Conservation (phyloP, 2,329 filamentous ascomycete species). For the Epichloe sylvatica region DNA sequence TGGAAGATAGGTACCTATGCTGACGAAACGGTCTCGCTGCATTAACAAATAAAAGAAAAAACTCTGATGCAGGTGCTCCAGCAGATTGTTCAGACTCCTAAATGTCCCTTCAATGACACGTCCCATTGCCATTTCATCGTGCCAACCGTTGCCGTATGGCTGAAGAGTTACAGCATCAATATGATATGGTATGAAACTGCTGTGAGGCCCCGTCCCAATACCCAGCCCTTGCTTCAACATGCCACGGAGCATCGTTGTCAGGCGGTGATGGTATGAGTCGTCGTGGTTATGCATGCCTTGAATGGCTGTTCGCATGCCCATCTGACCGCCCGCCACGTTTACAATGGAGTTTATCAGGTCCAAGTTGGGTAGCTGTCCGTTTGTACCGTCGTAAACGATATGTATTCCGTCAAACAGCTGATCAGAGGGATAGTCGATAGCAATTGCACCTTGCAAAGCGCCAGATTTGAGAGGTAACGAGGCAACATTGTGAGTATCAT, state of each 20-base stretch:
- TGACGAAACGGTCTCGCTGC: slow-evolving; percentile 84
- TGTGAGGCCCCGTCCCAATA: slow-evolving; percentile 80
- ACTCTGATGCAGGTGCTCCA: slow-evolving; percentile 94
- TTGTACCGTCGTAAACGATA: slow-evolving; percentile 87
- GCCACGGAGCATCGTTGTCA: slow-evolving; percentile 78
- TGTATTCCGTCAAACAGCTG: slow-evolving; percentile 77
- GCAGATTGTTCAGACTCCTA: slow-evolving; percentile 84
- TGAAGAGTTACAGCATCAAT: slow-evolving; percentile 91
- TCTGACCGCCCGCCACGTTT: slow-evolving; percentile 75
- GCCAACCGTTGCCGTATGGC: slow-evolving; percentile 81
- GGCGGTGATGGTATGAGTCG: slow-evolving; percentile 65
- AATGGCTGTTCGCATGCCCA: slow-evolving; percentile 72
- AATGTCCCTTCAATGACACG: slow-evolving; percentile 81
- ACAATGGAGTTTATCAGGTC: slow-evolving; percentile 93
- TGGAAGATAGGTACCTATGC: slow-evolving; percentile 92
- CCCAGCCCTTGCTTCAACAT: slow-evolving; percentile 89
- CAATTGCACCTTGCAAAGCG: slow-evolving; percentile 79
- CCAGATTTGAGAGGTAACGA: slow-evolving; percentile 81
- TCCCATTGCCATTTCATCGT: slow-evolving; percentile 94
- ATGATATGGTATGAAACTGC: slow-evolving; percentile 93
- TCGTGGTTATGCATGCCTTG: slow-evolving; percentile 80
- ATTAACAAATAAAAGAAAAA: slow-evolving; percentile 99
- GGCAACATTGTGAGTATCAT: slow-evolving; percentile 55
- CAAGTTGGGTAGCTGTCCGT: slow-evolving; percentile 88
- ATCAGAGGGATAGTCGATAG: slow-evolving; percentile 83